Percentiles rank a stretch among this genome's conserved stretches.
phyloP scores from a whole-genome alignment of 805 yeast genomes.

The Schwanniomyces pseudopolymorphus region DNA sequence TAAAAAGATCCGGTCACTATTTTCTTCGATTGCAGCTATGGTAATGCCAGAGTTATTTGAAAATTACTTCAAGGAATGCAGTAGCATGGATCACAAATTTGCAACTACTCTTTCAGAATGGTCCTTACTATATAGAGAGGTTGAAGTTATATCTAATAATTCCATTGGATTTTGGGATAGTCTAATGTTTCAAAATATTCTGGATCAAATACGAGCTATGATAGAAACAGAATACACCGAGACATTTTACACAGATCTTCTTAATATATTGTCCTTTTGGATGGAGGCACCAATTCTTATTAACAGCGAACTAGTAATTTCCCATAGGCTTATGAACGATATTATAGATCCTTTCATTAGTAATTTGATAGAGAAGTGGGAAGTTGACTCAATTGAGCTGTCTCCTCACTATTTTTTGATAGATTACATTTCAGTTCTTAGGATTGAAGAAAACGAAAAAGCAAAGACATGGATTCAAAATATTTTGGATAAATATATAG shows the following conservation, averaged over 20 bases:
- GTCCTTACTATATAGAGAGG: constrained; percentile 12
- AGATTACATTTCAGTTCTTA: constrained; percentile 18
- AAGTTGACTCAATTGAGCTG: not conserved
- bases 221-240: not conserved
- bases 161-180: constrained; percentile 17
- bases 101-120: constrained; percentile 11
- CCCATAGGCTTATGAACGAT: constrained; percentile 13
- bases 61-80: constrained; percentile 4
- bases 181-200: constrained; percentile 10
- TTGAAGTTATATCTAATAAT: constrained; percentile 5
- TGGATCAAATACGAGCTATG: not conserved
- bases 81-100: constrained; percentile 4
- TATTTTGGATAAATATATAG: constrained; percentile 9
- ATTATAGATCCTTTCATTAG: constrained; percentile 17
- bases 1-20: constrained; percentile 5
- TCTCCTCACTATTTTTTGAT: constrained; percentile 15
- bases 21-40: constrained; percentile 8
- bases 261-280: constrained; percentile 16
- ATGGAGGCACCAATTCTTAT: constrained; percentile 12
- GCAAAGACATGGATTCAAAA: constrained; percentile 1
- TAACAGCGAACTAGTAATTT: constrained; percentile 9
- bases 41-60: constrained; percentile 8
- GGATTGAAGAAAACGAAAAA: constrained; percentile 2
- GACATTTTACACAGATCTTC: constrained; percentile 6
- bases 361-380: constrained; percentile 13